A percentile compares a stretch with the other conserved stretches of the same genome.
These are phyloP conservation scores for Vigna angularis DNA, from an alignment of 306 rosid species.

Conservation along the genomic window DNA sequence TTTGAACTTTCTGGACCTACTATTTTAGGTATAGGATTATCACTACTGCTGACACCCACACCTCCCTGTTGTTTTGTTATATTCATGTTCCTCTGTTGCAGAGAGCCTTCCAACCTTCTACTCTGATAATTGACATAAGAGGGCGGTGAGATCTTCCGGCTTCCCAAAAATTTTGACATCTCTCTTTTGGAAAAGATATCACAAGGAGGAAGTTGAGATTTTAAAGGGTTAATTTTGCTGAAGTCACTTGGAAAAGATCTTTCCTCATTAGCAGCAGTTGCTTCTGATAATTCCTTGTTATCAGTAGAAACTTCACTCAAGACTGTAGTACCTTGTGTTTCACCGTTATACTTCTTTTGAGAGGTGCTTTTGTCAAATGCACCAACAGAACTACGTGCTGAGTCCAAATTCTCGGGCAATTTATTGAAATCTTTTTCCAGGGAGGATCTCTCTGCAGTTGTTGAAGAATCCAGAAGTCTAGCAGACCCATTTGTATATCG, in stretches of 20 bases:
- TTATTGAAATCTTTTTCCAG: conserved; percentile 48
- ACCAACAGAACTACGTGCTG: conserved; percentile 47
- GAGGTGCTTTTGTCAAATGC: conserved; percentile 30
- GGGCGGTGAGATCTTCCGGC: conserved; percentile 66
- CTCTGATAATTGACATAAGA: conserved; percentile 56
- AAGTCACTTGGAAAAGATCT: conserved; percentile 48
- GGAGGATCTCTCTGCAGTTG: conserved; percentile 44
- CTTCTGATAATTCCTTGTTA: conserved; percentile 49
- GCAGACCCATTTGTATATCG: conserved; percentile 47
- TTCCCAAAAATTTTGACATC: conserved; percentile 73
- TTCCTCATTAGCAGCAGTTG: conserved; percentile 50
- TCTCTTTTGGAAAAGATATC: conserved; percentile 75
- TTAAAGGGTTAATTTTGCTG: conserved; percentile 68
- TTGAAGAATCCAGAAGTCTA: conserved; percentile 49
- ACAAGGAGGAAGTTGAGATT: conserved; percentile 84
- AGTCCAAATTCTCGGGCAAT: conserved; percentile 46
- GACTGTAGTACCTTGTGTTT: conserved; percentile 46
- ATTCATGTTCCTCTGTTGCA: conserved; percentile 52
- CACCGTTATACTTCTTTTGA: conserved; percentile 42
- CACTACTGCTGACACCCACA: conserved; percentile 37
- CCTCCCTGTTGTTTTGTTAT: conserved; percentile 40
- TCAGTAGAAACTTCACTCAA: conserved; percentile 45
- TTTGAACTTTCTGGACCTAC: conserved; percentile 54
- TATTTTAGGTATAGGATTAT: conserved; percentile 42
- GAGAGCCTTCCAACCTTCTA: conserved; percentile 53